Conservation (phyloP, 1,139 yeast genomes). For the Pichia cactophila region DNA sequence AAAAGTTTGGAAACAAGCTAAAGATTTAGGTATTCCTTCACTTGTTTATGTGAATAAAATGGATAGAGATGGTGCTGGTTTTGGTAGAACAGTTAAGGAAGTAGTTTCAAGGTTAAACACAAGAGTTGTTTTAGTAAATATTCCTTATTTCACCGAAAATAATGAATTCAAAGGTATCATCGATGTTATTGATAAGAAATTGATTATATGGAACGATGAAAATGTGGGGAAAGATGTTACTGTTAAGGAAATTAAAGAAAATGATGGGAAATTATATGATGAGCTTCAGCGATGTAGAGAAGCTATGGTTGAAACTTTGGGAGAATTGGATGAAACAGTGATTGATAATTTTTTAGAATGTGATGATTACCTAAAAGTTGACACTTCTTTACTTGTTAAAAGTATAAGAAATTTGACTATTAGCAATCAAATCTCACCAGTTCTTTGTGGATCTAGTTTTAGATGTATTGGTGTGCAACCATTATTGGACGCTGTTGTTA, state of each 20-base stretch:
- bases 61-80: slow-evolving; percentile 97
- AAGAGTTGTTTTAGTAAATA: slow-evolving; percentile 61
- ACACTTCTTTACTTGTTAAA: slow-evolving; percentile 40
- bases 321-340: slow-evolving; percentile 72
- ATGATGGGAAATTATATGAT: slow-evolving; percentile 31
- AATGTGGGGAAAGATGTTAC: slow-evolving; percentile 48
- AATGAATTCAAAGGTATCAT: slow-evolving; percentile 67
- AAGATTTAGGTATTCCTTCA: slow-evolving; percentile 57
- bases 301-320: slow-evolving; percentile 72
- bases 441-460: slow-evolving; percentile 89
- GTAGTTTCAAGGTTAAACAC: slow-evolving; percentile 73
- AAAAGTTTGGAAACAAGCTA: slow-evolving; percentile 91
- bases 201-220: slow-evolving; percentile 54
- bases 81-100: slow-evolving; percentile 81
- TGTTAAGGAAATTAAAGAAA: slow-evolving; percentile 38
- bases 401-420: slow-evolving; percentile 64
- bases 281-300: slow-evolving; percentile 57
- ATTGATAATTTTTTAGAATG: slow-evolving; percentile 69
- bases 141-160: slow-evolving; percentile 59
- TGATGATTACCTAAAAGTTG: slow-evolving; percentile 62
- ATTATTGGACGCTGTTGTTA: slow-evolving; percentile 70
- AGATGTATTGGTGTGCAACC: slow-evolving; percentile 94
- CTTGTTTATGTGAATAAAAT: slow-evolving; percentile 82
- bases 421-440: slow-evolving; percentile 56
- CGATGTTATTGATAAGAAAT: slow-evolving; percentile 65